A percentile compares a stretch with the other conserved stretches of the same genome.
Evolutionary conservation across 805 yeast genomes (phyloP).

Genomic region (Candida golubevii): DNA sequence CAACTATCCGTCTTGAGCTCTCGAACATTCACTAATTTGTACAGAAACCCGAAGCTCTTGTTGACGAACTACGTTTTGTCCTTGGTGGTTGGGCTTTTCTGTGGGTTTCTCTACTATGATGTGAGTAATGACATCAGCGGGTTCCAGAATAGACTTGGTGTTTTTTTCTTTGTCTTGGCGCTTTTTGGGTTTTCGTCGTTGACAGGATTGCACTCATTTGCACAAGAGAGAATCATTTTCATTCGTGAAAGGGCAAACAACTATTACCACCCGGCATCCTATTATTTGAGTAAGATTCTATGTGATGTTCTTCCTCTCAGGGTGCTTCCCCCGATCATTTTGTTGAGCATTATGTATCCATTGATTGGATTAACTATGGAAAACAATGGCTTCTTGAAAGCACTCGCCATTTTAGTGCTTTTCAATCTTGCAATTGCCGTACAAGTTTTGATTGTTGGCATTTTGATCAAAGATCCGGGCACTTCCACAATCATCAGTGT

Average conservation of each 20-base stretch:
- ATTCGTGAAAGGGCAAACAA: constrained; percentile 92
- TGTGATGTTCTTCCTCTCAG: constrained; percentile 93
- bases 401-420: constrained; percentile 64
- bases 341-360: constrained; percentile 82
- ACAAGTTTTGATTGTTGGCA: constrained; percentile 84
- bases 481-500: constrained; percentile 90
- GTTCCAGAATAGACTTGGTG: constrained; percentile 90
- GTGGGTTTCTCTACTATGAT: constrained; percentile 82
- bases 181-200: constrained; percentile 91
- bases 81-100: constrained; percentile 69
- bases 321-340: constrained; percentile 83
- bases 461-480: constrained; percentile 81
- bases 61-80: constrained; percentile 81
- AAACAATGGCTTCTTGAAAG: constrained; percentile 66
- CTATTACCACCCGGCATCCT: constrained; percentile 84
- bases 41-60: constrained; percentile 87
- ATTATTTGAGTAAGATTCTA: constrained; percentile 76
- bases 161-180: constrained; percentile 86
- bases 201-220: constrained; percentile 86
- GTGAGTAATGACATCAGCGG: constrained; percentile 89
- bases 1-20: constrained; percentile 76
- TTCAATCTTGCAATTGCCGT: constrained; percentile 86
- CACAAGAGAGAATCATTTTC: constrained; percentile 83
- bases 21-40: constrained; percentile 86
- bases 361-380: constrained; percentile 82